These are phyloP conservation scores for Coemansia sp. DNA, from an alignment of 192 early-diverging fungal species.

Conservation along the genomic window DNA sequence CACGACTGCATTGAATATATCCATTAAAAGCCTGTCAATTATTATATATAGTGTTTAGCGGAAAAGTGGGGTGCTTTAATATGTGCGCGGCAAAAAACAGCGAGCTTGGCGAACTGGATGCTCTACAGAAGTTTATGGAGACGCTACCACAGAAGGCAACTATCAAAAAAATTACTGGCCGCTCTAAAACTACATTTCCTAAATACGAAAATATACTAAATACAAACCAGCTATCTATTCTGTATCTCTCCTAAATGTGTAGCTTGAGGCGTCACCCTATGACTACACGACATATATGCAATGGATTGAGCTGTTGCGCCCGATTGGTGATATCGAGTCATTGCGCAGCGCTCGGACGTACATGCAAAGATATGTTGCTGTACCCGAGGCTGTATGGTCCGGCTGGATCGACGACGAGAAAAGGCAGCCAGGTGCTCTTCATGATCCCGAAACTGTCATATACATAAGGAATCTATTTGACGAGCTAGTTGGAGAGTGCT, in stretches of 20 bases:
- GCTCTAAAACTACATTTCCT: too few relatives aligned
- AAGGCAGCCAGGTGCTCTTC: conserved; percentile 8
- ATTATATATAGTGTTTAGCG: not conserved
- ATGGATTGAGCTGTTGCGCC: conserved; percentile 37
- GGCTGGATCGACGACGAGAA: conserved; percentile 42
- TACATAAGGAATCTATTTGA: conserved; percentile 21
- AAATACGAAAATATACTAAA: too few relatives aligned
- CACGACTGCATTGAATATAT: too few relatives aligned
- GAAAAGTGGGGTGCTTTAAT: not conserved
- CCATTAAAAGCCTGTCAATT: too few relatives aligned
- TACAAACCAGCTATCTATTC: too few relatives aligned
- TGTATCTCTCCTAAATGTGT: not conserved
- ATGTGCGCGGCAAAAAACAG: not conserved
- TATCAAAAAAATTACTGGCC: too few relatives aligned
- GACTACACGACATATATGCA: conserved; percentile 32
- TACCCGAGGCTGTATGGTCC: conserved; percentile 22
- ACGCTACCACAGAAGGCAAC: conserved; percentile 25
- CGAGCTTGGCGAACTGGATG: conserved; percentile 21
- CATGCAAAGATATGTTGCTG: conserved; percentile 28
- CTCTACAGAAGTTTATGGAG: conserved; percentile 25
- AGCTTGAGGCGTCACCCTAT: conserved; percentile 37
- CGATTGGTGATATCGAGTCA: conserved; percentile 31
- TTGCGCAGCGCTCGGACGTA: conserved; percentile 27
- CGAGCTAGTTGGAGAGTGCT: conserved; percentile 11
- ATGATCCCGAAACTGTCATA: conserved; percentile 4